phyloP scores from a whole-genome alignment of 2,329 filamentous ascomycete genomes.

The Colletotrichum limetticola region DNA sequence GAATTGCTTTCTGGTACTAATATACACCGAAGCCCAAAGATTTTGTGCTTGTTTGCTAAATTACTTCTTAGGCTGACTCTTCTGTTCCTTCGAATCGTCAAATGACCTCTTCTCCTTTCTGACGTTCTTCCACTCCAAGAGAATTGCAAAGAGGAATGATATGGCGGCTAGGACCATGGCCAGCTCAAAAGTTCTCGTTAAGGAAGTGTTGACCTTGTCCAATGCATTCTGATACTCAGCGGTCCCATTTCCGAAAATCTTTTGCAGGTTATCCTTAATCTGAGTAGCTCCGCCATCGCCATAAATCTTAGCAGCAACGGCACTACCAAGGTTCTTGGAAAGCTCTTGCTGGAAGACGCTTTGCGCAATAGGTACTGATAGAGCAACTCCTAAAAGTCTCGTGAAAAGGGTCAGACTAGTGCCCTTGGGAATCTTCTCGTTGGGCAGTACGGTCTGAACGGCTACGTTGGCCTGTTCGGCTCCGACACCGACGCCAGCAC shows the following conservation, averaged over 20 bases:
- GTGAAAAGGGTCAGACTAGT: constrained; percentile 56
- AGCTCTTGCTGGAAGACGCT: constrained; percentile 62
- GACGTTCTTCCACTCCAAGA: constrained; percentile 74
- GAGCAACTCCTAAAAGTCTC: constrained; percentile 53
- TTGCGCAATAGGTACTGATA: constrained; percentile 63
- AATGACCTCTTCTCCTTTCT: constrained; percentile 49
- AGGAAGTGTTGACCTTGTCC: constrained; percentile 64
- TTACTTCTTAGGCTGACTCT: background rate
- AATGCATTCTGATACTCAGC: constrained; percentile 14
- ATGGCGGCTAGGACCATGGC: constrained; percentile 60
- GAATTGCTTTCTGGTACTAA: too few relatives aligned
- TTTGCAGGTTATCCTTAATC: background rate
- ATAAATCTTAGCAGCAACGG: constrained; percentile 48
- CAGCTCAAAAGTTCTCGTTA: constrained; percentile 66
- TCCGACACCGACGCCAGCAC: constrained; percentile 53
- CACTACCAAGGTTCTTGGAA: constrained; percentile 46
- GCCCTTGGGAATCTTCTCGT: constrained; percentile 58
- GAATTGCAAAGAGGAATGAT: constrained; percentile 59
- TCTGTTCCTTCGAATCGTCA: constrained; percentile 5
- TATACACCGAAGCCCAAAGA: too few relatives aligned
- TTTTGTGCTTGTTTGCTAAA: too few relatives aligned
- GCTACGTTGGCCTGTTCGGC: constrained; percentile 58
- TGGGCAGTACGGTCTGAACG: constrained; percentile 54
- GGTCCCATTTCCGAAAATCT: constrained; percentile 42
- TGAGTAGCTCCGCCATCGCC: constrained; percentile 57